Evolutionary conservation across 768 basidiomycete species (phyloP).

Genomic region (Mycena latifolia): DNA sequence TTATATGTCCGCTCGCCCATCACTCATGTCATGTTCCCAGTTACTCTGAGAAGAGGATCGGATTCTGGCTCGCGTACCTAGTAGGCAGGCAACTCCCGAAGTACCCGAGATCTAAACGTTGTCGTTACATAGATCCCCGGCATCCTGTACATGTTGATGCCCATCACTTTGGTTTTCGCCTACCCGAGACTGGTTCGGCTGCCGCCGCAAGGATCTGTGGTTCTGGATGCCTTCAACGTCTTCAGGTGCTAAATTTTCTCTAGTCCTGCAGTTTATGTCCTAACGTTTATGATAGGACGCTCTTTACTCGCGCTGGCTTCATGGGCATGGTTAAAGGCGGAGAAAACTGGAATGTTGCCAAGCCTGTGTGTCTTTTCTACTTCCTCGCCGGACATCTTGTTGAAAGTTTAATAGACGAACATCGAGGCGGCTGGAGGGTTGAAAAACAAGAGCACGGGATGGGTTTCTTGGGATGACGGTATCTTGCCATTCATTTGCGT

Average conservation of each 20-base stretch:
- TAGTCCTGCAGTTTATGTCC: background rate
- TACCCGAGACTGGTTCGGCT: conserved; percentile 43
- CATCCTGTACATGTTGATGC: conserved; percentile 46
- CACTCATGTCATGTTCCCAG: conserved; percentile 13
- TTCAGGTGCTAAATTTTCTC: conserved; percentile 14
- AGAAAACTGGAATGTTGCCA: conserved; percentile 43
- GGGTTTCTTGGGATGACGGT: conserved; percentile 47
- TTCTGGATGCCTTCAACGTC: conserved; percentile 44
- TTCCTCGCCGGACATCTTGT: background rate
- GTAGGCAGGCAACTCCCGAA: conserved; percentile 22
- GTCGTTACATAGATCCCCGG: conserved; percentile 9
- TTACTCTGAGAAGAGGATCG: conserved; percentile 39
- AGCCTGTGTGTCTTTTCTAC: conserved; percentile 35
- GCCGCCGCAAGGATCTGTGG: conserved; percentile 51
- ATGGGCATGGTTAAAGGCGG: conserved; percentile 39
- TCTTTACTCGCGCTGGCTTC: conserved; percentile 33
- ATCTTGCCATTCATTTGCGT: background rate
- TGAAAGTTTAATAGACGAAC: conserved; percentile 28
- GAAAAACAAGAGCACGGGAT: conserved; percentile 29
- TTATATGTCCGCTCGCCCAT: no score
- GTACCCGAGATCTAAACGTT: background rate
- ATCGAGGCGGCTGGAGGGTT: conserved; percentile 35
- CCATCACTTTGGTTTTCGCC: conserved; percentile 45
- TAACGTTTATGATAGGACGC: conserved; percentile 18
- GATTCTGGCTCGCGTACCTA: conserved; percentile 45